Evolutionary conservation across 345 rosid genomes (phyloP).

Genomic region (Toxicodendron radicans): DNA sequence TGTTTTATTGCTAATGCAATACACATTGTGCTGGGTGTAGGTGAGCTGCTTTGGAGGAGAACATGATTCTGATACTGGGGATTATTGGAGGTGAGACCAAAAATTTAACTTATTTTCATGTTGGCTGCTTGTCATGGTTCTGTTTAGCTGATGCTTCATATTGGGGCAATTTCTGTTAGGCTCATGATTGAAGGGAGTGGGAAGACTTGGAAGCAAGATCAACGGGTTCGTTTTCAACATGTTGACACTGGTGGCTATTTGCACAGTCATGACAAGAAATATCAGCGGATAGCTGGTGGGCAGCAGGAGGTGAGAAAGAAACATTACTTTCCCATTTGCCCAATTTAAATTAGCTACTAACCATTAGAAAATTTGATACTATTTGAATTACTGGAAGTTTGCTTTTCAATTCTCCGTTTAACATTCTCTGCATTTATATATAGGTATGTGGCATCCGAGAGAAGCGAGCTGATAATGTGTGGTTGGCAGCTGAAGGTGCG

Average conservation of each 20-base stretch:
- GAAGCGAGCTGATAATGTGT: conserved; percentile 80
- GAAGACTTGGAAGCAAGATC: conserved; percentile 95
- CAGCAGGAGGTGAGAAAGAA: conserved; percentile 87
- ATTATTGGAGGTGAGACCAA: conserved; percentile 79
- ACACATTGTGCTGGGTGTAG: conserved; percentile 35
- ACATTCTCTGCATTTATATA: conserved; percentile 11
- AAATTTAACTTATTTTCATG: conserved; percentile 1
- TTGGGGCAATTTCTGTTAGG: conserved; percentile 39
- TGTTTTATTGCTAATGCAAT: background rate
- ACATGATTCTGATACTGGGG: conserved; percentile 89
- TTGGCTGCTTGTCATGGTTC: background rate
- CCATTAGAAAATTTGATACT: too few species aligned
- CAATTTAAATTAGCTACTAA: background rate
- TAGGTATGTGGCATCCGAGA: conserved; percentile 90
- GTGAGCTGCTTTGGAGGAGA: conserved; percentile 98
- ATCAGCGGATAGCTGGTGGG: conserved; percentile 97
- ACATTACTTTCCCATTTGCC: background rate
- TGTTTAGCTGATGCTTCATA: conserved; percentile 16
- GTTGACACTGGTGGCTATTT: conserved; percentile 91
- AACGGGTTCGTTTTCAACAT: conserved; percentile 88
- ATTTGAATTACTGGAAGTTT: background rate
- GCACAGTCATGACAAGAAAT: conserved; percentile 97
- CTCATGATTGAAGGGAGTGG: conserved; percentile 88
- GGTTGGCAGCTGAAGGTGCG: conserved; percentile 98
- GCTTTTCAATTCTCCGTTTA: background rate